Evolutionary conservation across 2,329 filamentous ascomycete species (phyloP), one percentile per base, ranked within the genome.

Genomic region (Calonectria hawksworthii): DNA sequence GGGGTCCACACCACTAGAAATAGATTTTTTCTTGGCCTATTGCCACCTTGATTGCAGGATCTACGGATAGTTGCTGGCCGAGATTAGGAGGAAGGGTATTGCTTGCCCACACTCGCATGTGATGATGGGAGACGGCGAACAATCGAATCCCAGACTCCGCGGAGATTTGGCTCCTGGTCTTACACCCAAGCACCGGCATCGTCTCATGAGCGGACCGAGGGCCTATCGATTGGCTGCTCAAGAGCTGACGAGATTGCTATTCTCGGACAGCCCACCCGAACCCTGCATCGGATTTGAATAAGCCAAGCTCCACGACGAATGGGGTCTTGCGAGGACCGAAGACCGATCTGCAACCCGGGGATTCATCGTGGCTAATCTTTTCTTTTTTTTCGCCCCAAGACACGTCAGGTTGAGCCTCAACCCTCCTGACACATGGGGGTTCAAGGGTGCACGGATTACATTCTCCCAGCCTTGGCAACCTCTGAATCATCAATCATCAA

Each of bases 371-470:
- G 56, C 36, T 26, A 36, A 61, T 28, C 23, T 23, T 23, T 36
- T 23, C n/a, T n/a, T 56, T n/a, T 4, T 21, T 21, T 47, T 38
- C 34, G 23, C 30, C 50, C 28, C 47, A 66, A 34, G 32, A 38
- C 56, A 51, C 34, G 14, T 30, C 51, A 32, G 54, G 38, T 67
- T 68, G 70, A 73, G 70, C 75, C 70, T 74, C 70, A 68, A 36
- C 34, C 28, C 38, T 68, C 68, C 61, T 44, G 73, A 68, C 28
- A 69, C 75, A 74, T 64, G 70, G 61, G 52, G 34, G 70, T 68
- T 68, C 54, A 54, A 68, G 34, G 32, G 21, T 26, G 54, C 30
- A 50, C 30, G 26, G 11, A 64, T 32, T 41, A 18, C 8, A 34
- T 16, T 36, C 30, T 61, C 21, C 44, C 18, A 47, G 4, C 23